Evolutionary conservation across 179 eudicot species (phyloP).

Genomic region (Beta lomatogona): DNA sequence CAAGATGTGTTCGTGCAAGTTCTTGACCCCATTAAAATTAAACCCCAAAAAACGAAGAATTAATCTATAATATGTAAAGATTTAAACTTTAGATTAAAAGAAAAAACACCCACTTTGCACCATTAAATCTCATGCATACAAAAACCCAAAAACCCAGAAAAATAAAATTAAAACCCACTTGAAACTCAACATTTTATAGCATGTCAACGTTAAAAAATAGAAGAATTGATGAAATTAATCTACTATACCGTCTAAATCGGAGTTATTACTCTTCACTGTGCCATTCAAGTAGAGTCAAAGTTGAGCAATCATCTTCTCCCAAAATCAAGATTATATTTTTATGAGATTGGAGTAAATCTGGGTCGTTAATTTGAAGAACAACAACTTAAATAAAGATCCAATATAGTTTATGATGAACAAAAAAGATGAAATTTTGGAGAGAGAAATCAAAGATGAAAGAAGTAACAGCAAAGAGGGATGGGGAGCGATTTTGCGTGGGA

Average conservation of each 20-base stretch:
- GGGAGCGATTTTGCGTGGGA: too few relatives aligned
- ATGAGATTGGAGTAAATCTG: constrained; percentile 21
- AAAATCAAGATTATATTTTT: background rate
- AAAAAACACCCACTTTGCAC: background rate
- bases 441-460: background rate
- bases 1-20: constrained; percentile 53
- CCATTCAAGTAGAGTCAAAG: constrained; percentile 22
- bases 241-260: constrained; percentile 20
- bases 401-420: background rate
- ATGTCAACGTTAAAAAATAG: constrained; percentile 17
- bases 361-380: background rate
- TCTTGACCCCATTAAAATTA: constrained; percentile 39
- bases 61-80: constrained; percentile 23
- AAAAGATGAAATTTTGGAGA: background rate
- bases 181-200: background rate
- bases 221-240: constrained; percentile 9
- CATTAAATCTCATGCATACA: constrained; percentile 19
- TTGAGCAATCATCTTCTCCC: background rate
- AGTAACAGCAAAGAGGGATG: constrained; percentile 10
- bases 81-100: constrained; percentile 7
- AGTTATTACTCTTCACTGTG: constrained; percentile 22
- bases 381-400: background rate
- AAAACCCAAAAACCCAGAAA: background rate
- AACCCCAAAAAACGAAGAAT: constrained; percentile 3
- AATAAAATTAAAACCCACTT: background rate